These are phyloP conservation scores for Secale cereale DNA, from an alignment of 176 grass and related monocot species.

Conservation along the genomic window DNA sequence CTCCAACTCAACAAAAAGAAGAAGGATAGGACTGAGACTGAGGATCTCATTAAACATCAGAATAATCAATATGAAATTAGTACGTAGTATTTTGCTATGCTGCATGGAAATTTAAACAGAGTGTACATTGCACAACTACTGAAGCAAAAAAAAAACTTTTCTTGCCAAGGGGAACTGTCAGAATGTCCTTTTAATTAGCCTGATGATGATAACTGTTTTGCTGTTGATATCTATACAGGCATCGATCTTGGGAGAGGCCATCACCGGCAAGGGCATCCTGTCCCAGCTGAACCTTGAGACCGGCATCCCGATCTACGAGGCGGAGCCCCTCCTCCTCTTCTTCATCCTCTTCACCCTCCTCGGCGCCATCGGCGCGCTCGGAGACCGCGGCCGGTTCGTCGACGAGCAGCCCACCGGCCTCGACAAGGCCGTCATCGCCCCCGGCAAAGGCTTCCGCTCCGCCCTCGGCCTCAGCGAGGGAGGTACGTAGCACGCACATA, in stretches of 20 bases:
- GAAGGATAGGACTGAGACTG: too few relatives aligned
- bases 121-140: not conserved
- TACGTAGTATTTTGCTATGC: too few relatives aligned
- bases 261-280: slow-evolving; percentile 96
- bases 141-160: not conserved
- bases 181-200: too few relatives aligned
- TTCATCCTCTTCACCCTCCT: slow-evolving; percentile 99
- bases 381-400: slow-evolving; percentile 80
- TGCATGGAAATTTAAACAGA: not conserved
- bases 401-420: slow-evolving; percentile 66
- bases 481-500: slow-evolving; percentile 21
- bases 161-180: not conserved
- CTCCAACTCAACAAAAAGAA: too few relatives aligned
- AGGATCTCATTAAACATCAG: not conserved
- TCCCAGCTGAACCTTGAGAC: slow-evolving; percentile 93
- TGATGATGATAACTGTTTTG: not conserved
- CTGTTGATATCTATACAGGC: slow-evolving; percentile 33
- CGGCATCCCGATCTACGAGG: slow-evolving; percentile 96
- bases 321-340: slow-evolving; percentile 98
- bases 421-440: slow-evolving; percentile 78
- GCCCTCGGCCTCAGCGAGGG: slow-evolving; percentile 87
- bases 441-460: slow-evolving; percentile 77
- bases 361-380: slow-evolving; percentile 94
- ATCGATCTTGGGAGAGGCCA: slow-evolving; percentile 91
- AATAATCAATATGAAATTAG: too few relatives aligned